Evolutionary conservation across 768 basidiomycete genomes (phyloP).

Genomic region (Dacryopinax spathularia): DNA sequence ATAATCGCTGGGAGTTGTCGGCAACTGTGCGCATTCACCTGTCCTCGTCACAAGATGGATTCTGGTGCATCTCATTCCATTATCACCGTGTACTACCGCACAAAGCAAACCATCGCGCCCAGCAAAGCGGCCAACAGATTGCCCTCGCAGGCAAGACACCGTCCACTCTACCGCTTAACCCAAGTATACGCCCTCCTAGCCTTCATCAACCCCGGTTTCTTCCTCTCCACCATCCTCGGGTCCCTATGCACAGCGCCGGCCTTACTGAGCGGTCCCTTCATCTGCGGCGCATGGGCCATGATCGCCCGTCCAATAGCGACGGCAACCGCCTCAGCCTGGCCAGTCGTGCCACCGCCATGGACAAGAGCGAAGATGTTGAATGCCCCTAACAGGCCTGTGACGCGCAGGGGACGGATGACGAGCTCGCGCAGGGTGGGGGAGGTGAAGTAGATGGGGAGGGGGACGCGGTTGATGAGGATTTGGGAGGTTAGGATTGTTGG

Average conservation of each 20-base stretch:
- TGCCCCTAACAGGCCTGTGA: constrained; percentile 70
- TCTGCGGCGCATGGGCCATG: constrained; percentile 51
- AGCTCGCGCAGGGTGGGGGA: constrained; percentile 62
- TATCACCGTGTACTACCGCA: no score
- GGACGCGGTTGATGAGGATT: constrained; percentile 74
- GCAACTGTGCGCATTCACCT: no score
- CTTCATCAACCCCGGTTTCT: constrained; percentile 87
- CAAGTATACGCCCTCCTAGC: constrained; percentile 88
- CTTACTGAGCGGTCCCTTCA: constrained; percentile 51
- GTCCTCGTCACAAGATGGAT: no score
- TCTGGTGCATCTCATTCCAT: no score
- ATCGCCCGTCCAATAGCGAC: constrained; percentile 65
- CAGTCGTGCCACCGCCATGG: constrained; percentile 78
- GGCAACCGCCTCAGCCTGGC: constrained; percentile 79
- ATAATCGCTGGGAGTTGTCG: no score
- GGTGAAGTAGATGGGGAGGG: constrained; percentile 66
- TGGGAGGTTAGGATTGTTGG: constrained; percentile 41
- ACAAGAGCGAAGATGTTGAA: constrained; percentile 63
- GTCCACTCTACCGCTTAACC: constrained; percentile 73
- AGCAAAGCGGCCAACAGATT: no score
- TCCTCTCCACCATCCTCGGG: constrained; percentile 95
- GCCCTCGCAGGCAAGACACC: background rate
- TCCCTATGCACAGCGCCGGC: constrained; percentile 76
- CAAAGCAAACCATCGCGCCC: no score
- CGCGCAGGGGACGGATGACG: constrained; percentile 66